A percentile compares a stretch with the other conserved stretches of the same genome.
Conservation (phyloP, 768 basidiomycete species). For the Amanita thiersii region DNA sequence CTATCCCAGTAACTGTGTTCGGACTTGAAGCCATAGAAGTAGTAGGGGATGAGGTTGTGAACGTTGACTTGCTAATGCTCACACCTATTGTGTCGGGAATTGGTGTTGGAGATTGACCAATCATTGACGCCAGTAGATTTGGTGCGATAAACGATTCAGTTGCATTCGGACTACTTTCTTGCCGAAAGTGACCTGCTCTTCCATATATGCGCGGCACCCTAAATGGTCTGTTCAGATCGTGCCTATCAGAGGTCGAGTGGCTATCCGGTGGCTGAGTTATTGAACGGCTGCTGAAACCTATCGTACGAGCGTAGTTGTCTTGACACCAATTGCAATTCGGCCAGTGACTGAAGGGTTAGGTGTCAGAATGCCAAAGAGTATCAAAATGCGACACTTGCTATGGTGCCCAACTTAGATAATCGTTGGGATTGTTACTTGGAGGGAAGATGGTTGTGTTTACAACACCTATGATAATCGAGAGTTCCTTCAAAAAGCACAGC, state of each 20-base stretch:
- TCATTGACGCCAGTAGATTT: no score
- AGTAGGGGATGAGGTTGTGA: not conserved
- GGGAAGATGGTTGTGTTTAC: conserved; percentile 36
- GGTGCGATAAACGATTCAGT: no score
- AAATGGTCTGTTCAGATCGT: no score
- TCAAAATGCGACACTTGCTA: conserved; percentile 35
- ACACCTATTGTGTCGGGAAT: no score
- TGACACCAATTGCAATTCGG: conserved; percentile 39
- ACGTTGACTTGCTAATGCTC: no score
- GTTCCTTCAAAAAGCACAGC: conserved; percentile 12
- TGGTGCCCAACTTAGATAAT: conserved; percentile 66
- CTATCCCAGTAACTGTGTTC: conserved; percentile 16
- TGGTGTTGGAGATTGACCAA: no score
- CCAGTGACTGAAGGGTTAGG: conserved; percentile 38
- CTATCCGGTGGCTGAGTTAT: conserved; percentile 16
- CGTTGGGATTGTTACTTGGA: conserved; percentile 46
- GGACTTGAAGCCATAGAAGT: conserved; percentile 8
- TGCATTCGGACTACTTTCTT: no score
- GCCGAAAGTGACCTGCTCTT: no score
- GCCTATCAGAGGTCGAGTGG: no score
- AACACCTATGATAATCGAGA: conserved; percentile 28
- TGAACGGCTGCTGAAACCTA: not conserved
- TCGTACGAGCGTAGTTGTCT: no score
- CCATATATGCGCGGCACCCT: no score
- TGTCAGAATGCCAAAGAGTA: not conserved